Conservation (phyloP, 108 stramenopile genomes). For the Mediolabrus comicus region DNA sequence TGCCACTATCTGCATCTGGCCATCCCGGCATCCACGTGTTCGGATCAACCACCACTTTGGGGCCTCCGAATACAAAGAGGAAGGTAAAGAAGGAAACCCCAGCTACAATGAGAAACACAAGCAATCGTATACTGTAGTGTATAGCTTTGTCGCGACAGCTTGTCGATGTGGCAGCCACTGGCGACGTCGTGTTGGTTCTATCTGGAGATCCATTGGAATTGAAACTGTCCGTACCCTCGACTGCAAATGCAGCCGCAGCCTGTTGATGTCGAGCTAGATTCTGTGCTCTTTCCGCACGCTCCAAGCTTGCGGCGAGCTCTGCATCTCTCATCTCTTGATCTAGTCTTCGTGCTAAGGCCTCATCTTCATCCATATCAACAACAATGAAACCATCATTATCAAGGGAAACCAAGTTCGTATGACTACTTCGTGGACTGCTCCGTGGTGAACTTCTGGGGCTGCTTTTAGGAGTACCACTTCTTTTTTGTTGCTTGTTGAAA, state of each 20-base stretch:
- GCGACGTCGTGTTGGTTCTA: background rate
- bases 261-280: background rate
- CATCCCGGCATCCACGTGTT: slow-evolving; percentile 45
- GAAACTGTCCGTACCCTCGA: background rate
- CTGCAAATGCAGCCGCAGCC: background rate
- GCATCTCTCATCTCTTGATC: slow-evolving; percentile 58
- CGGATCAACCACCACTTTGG: slow-evolving; percentile 17
- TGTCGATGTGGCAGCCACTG: background rate
- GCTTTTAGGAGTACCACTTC: background rate
- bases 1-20: slow-evolving; percentile 47
- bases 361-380: slow-evolving; percentile 18
- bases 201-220: background rate
- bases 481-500: too few species aligned
- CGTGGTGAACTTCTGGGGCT: background rate
- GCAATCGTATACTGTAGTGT: slow-evolving; percentile 4
- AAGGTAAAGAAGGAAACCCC: slow-evolving; percentile 5
- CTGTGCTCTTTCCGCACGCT: slow-evolving; percentile 7
- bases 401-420: background rate
- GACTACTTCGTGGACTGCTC: background rate
- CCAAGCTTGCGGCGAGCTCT: slow-evolving; percentile 37
- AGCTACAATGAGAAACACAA: background rate
- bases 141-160: slow-evolving; percentile 12
- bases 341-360: slow-evolving; percentile 42
- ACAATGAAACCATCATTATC: background rate
- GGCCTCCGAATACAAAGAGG: slow-evolving; percentile 17